Conservation (phyloP, 2,329 filamentous ascomycete species). For the Penicillium verrucosum region DNA sequence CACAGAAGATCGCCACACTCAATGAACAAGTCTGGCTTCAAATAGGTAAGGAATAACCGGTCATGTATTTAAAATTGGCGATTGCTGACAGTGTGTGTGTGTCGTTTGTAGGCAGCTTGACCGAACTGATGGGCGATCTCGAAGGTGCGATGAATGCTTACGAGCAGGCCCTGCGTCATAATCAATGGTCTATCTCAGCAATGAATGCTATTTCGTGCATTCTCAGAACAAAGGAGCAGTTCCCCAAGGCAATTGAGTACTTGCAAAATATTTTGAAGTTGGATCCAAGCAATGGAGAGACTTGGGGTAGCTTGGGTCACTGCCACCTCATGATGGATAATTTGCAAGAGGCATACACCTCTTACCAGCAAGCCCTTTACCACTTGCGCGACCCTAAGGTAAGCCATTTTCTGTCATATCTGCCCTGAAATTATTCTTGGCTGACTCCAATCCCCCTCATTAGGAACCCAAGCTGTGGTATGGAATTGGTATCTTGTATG, state of each 20-base stretch:
- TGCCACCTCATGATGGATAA: slow-evolving; percentile 99
- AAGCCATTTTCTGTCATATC: slow-evolving; percentile 25
- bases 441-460: slow-evolving; percentile 14
- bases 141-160: slow-evolving; percentile 90
- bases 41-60: slow-evolving; percentile 63
- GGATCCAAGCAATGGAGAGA: slow-evolving; percentile 84
- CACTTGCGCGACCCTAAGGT: slow-evolving; percentile 93
- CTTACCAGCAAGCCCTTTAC: slow-evolving; percentile 92
- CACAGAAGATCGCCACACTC: slow-evolving; percentile 71
- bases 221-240: slow-evolving; percentile 86
- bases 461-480: slow-evolving; percentile 98
- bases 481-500: slow-evolving; percentile 95
- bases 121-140: slow-evolving; percentile 80
- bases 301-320: slow-evolving; percentile 96
- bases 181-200: slow-evolving; percentile 80
- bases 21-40: slow-evolving; percentile 92
- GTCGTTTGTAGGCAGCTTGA: slow-evolving; percentile 64
- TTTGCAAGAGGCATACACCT: slow-evolving; percentile 90
- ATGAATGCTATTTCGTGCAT: slow-evolving; percentile 95
- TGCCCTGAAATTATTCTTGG: background rate
- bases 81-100: slow-evolving; percentile 15
- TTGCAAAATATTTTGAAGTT: slow-evolving; percentile 87
- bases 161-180: slow-evolving; percentile 82
- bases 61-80: background rate
- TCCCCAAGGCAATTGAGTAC: slow-evolving; percentile 90